These are phyloP conservation scores for Trichoderma afroharzianum DNA, from an alignment of 2,329 filamentous ascomycete species.

Conservation along the genomic window DNA sequence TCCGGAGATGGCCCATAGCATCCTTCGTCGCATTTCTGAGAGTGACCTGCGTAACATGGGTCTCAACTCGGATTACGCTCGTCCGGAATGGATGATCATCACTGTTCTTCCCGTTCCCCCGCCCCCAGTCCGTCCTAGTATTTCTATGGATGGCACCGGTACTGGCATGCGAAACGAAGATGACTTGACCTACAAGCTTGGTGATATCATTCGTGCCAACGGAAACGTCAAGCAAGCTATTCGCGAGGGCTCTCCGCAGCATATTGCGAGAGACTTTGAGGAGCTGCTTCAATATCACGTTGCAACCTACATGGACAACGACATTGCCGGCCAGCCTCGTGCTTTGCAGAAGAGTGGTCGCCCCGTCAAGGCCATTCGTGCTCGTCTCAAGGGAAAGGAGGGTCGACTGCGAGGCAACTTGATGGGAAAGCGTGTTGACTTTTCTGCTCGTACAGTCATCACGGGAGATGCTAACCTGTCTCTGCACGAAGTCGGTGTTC, in stretches of 20 bases:
- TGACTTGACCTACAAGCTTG: conserved; percentile 98
- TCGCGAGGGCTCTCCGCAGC: conserved; percentile 84
- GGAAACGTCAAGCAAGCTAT: conserved; percentile 89
- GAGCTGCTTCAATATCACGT: conserved; percentile 94
- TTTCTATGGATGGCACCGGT: conserved; percentile 92
- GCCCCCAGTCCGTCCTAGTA: conserved; percentile 91
- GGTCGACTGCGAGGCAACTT: conserved; percentile 95
- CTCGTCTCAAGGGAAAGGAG: conserved; percentile 98
- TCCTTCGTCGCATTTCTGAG: conserved; percentile 81
- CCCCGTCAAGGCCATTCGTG: conserved; percentile 93
- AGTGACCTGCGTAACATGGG: conserved; percentile 83
- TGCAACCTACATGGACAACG: conserved; percentile 99
- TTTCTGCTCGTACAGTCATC: conserved; percentile 98
- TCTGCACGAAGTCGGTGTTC: conserved; percentile 95
- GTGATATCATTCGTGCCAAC: conserved; percentile 97
- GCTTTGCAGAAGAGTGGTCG: conserved; percentile 95
- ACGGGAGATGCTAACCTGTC: conserved; percentile 97
- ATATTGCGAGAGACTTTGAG: conserved; percentile 89
- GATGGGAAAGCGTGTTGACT: conserved; percentile 99
- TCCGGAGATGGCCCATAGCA: conserved; percentile 77
- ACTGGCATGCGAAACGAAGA: conserved; percentile 94
- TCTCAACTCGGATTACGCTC: conserved; percentile 88
- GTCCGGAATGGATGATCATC: conserved; percentile 97
- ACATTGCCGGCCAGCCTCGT: conserved; percentile 92
- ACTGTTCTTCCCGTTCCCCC: conserved; percentile 94